Percentiles rank a stretch among this genome's conserved stretches.
Evolutionary conservation across 73 alveolate genomes (phyloP).

Genomic region (Tetrahymena thermophila): DNA sequence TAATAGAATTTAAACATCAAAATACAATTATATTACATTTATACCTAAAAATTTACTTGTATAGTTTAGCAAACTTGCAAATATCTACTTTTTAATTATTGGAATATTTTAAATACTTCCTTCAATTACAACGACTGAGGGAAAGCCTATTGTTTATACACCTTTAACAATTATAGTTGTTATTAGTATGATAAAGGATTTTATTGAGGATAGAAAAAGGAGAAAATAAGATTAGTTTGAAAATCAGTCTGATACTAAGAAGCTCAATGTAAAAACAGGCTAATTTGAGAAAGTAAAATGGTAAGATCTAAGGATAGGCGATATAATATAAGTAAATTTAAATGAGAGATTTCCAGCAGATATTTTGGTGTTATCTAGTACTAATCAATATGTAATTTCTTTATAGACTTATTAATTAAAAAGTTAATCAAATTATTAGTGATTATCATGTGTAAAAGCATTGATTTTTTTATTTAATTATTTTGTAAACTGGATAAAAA

Average conservation of each 20-base stretch:
- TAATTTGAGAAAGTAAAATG: background rate
- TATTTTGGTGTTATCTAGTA: conserved; percentile 40
- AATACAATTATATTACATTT: conserved; percentile 66
- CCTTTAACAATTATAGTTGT: conserved; percentile 66
- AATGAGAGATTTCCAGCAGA: conserved; percentile 67
- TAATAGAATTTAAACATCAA: conserved; percentile 62
- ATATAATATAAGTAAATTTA: conserved; percentile 32
- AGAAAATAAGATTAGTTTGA: conserved; percentile 26
- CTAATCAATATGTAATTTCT: conserved; percentile 23
- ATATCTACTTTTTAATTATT: conserved; percentile 57
- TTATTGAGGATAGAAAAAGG: conserved; percentile 89
- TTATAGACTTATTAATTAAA: background rate
- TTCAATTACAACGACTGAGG: conserved; percentile 35
- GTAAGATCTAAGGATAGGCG: conserved; percentile 22
- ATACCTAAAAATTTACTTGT: conserved; percentile 63
- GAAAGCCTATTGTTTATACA: conserved; percentile 22
- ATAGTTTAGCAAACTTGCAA: conserved; percentile 60
- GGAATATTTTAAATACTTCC: conserved; percentile 53
- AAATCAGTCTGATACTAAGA: background rate
- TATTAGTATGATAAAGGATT: conserved; percentile 81
- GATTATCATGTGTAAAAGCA: no score
- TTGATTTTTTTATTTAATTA: no score
- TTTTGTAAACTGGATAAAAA: background rate
- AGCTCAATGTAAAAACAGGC: background rate
- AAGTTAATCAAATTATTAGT: no score